phyloP scores from a whole-genome alignment of 2,329 filamentous ascomycete genomes.

The Colletotrichum neosansevieriae region DNA sequence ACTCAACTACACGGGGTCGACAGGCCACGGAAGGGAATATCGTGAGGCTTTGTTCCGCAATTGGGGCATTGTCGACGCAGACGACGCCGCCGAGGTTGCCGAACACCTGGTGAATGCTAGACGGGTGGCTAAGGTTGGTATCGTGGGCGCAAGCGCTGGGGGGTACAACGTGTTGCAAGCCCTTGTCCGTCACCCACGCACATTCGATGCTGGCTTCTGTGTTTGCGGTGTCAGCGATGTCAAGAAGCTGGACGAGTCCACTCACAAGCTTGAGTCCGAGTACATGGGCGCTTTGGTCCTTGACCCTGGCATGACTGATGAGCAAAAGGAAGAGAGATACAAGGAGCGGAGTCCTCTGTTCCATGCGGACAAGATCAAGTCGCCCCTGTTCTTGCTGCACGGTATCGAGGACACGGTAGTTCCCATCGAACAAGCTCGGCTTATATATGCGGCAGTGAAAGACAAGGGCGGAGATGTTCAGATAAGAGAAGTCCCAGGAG shows the following conservation, averaged over 20 bases:
- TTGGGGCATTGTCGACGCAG: slow-evolving; percentile 64
- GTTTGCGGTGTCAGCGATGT: slow-evolving; percentile 65
- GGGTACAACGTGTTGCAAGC: slow-evolving; percentile 66
- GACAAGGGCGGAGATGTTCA: slow-evolving; percentile 57
- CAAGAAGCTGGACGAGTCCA: slow-evolving; percentile 57
- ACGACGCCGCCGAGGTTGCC: slow-evolving; percentile 62
- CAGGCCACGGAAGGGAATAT: slow-evolving; percentile 63
- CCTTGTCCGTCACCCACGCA: slow-evolving; percentile 57
- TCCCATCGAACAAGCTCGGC: slow-evolving; percentile 66
- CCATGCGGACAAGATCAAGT: slow-evolving; percentile 59
- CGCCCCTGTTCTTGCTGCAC: slow-evolving; percentile 67
- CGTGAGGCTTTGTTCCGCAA: slow-evolving; percentile 60
- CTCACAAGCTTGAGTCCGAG: slow-evolving; percentile 68
- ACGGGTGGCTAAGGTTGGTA: slow-evolving; percentile 57
- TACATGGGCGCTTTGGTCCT: slow-evolving; percentile 62
- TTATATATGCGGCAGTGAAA: slow-evolving; percentile 62
- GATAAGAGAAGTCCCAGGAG: slow-evolving; percentile 60
- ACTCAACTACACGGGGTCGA: slow-evolving; percentile 66
- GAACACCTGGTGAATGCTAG: slow-evolving; percentile 53
- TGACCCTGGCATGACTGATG: slow-evolving; percentile 47
- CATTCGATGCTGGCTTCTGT: slow-evolving; percentile 63
- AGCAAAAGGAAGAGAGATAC: slow-evolving; percentile 57
- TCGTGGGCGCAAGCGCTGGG: slow-evolving; percentile 64
- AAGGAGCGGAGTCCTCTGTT: slow-evolving; percentile 62
- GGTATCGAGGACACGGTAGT: slow-evolving; percentile 69